Conservation (phyloP, 2,329 filamentous ascomycete species). For the Colletotrichum orchidophilum region DNA sequence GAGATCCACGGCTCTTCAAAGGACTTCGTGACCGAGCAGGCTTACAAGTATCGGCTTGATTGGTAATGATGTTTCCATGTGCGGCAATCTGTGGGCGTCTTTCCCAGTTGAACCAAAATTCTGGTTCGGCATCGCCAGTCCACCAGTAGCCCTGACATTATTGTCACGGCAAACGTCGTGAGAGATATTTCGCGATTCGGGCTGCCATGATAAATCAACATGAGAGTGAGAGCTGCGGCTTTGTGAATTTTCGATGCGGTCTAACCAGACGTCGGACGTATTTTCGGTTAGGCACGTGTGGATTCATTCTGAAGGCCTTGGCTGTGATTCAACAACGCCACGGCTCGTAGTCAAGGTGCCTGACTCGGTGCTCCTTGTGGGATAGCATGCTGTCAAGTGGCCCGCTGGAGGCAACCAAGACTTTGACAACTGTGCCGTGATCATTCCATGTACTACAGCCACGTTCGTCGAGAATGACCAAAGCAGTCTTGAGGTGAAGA, state of each 20-base stretch:
- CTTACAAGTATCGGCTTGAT: constrained; percentile 40
- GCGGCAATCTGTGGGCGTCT: constrained; percentile 44
- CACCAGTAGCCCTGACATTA: constrained; percentile 50
- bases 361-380: too few species aligned
- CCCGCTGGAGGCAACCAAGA: too few species aligned
- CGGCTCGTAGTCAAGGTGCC: too few species aligned
- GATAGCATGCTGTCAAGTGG: too few species aligned
- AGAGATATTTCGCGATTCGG: constrained; percentile 48
- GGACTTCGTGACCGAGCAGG: constrained; percentile 51
- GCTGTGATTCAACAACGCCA: too few species aligned
- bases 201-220: constrained; percentile 52
- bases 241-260: constrained; percentile 47
- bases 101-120: too few species aligned
- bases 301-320: not conserved
- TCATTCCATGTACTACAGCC: too few species aligned
- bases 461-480: too few species aligned
- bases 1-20: constrained; percentile 49
- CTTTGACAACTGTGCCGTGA: too few species aligned
- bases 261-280: constrained; percentile 37
- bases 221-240: constrained; percentile 53
- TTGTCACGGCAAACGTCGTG: constrained; percentile 47
- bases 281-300: not conserved
- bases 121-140: constrained; percentile 52
- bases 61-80: constrained; percentile 61
- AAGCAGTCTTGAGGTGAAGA: too few species aligned